Base-by-base conservation (phyloP, 176 grass and related monocot genomes). In the Avena sativa region DNA sequence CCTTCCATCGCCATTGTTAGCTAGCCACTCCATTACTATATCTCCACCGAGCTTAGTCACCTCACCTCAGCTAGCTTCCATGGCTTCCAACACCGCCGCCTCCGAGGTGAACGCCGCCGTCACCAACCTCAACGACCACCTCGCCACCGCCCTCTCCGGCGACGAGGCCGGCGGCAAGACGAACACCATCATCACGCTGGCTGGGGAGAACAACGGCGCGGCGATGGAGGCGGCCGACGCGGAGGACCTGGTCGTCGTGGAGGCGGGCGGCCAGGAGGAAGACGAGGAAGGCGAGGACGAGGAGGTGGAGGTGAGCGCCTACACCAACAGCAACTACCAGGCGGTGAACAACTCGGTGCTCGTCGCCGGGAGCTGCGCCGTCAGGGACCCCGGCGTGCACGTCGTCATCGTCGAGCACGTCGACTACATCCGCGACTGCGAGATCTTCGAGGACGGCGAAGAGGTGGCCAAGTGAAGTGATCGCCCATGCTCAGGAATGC, bases 321-420 rank as follows among this genome's bases (percentile, higher is more conserved):
- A 93, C 87, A 85, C 90, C 67, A 96, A 93, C 88, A 99, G 92
- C 92, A 99, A 96, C 87, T 96, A 97, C 91, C 97, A 99, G 90
- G 94, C 97, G 44, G 89, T 93, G 12, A 99, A 97, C 92, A 99
- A 93, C 91, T 99, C 97, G 5, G 92, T 99, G 81, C 86, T 97
- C 63, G 79, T 97, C 55, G 87, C 90, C 28, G 94, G 97, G 74
- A 96, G 83, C 82, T 94, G 79, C 76, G 58, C 64, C 43, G 90
- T 90, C 63, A 83, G 91, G 66, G 94, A 99, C 79, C 87, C 94
- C 10, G 94, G 97, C 52, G 92, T 94, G 11, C 89, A 99, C 80
- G 71, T 94, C 67, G 68, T 91, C 71, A 85, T 96, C 30, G 74
- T 89, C 4, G 92, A 96, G 74, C 80, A 87, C 71, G 83, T 86